phyloP scores from a whole-genome alignment of 108 stramenopile genomes.

The Pelagomonas calceolata region DNA sequence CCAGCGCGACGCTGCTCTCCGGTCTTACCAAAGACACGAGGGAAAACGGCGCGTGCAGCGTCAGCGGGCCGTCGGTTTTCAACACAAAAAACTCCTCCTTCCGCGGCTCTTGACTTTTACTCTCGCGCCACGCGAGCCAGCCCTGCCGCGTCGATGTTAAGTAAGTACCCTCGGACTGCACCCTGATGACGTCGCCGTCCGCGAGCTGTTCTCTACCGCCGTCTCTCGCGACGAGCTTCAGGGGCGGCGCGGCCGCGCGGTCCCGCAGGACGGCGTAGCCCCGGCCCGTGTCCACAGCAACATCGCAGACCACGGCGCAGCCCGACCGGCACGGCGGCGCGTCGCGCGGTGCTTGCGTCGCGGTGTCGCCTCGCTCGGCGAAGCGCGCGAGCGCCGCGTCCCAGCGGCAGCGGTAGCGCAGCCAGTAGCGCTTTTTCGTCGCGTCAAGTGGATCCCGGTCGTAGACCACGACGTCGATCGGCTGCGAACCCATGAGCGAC shows the following conservation, averaged over 20 bases:
- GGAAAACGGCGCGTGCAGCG: conserved; percentile 13
- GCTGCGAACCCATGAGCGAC: conserved; percentile 16
- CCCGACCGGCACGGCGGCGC: no score
- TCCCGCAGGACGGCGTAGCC: not conserved
- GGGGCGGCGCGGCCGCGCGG: not conserved
- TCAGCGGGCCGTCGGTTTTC: conserved; percentile 15
- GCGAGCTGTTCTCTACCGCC: no score
- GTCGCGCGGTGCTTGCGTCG: no score
- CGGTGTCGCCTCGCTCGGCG: not conserved
- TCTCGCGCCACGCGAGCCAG: not conserved
- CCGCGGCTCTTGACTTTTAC: not conserved
- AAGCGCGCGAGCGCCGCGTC: not conserved
- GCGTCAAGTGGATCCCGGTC: not conserved
- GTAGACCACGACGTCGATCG: conserved; percentile 22
- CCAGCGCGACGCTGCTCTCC: conserved; percentile 12
- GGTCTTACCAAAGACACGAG: conserved; percentile 12
- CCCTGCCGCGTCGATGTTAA: not conserved
- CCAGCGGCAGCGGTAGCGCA: not conserved
- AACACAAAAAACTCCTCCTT: conserved; percentile 15
- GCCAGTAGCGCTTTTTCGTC: not conserved
- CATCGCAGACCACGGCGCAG: not conserved
- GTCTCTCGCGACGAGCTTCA: not conserved
- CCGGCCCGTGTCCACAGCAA: not conserved
- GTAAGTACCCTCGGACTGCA: not conserved
- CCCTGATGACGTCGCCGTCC: not conserved